A percentile compares a stretch with the other conserved stretches of the same genome.
phyloP scores from a whole-genome alignment of 2,329 filamentous ascomycete genomes.

The Alternaria viburni region DNA sequence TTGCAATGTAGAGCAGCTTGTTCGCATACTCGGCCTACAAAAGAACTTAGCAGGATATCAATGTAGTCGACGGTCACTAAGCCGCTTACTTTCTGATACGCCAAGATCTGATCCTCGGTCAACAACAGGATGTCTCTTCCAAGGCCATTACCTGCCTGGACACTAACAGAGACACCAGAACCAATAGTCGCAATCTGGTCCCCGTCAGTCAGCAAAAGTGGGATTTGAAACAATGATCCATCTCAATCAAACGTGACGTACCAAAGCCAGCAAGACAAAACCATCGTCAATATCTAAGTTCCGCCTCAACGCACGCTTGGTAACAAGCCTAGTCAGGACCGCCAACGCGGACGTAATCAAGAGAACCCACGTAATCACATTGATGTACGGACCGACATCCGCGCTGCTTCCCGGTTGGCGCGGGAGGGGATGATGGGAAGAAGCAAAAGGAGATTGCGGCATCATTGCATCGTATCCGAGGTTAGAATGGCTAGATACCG shows the following conservation, averaged over 20 bases:
- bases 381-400: constrained; percentile 42
- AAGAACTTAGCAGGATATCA: neutral
- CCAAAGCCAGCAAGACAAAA: constrained; percentile 44
- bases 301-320: constrained; percentile 41
- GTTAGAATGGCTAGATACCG: constrained; percentile 15
- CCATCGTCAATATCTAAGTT: constrained; percentile 43
- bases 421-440: constrained; percentile 29
- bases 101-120: constrained; percentile 23
- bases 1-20: constrained; percentile 44
- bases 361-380: constrained; percentile 46
- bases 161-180: constrained; percentile 39
- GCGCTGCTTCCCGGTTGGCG: constrained; percentile 38
- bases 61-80: neutral
- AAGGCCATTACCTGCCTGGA: constrained; percentile 41
- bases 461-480: constrained; percentile 36
- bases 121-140: constrained; percentile 33
- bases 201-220: constrained; percentile 12
- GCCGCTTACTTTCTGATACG: constrained; percentile 40
- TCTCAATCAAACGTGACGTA: constrained; percentile 14
- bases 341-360: constrained; percentile 43
- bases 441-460: constrained; percentile 20
- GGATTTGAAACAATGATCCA: neutral
- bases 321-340: constrained; percentile 42
- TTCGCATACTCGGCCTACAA: constrained; percentile 44
- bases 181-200: constrained; percentile 38